Base-by-base conservation (phyloP, 2,329 filamentous ascomycete species). In the Nannizzia gypsea region DNA sequence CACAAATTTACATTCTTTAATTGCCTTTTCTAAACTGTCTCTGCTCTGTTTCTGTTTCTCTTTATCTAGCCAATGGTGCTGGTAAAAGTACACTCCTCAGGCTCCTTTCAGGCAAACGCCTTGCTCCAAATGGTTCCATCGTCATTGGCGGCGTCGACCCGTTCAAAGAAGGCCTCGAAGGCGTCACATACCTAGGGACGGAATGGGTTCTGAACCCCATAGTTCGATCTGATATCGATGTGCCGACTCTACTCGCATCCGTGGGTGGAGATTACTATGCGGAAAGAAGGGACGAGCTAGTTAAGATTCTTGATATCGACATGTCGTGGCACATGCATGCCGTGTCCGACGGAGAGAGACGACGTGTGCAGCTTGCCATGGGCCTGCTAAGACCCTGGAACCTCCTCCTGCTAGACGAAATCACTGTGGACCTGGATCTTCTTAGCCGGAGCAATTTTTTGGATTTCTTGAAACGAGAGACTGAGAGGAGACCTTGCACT, bases 161-260 rank as follows among this genome's bases (percentile, higher is more conserved):
- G 6, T 99, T 99, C 82, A 88, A 89, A 72, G 82, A 90, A 38
- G 84, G 86, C 9, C 83, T 96, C 28, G 89, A 96, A 75, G 93
- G 93, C 63, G 92, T 99, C 34, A 97, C 92, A 22, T 99, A 99
- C 74, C 87, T 99, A 6, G 93, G 93, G 0, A 83, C 96, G 0
- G 93, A 99, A 79, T 99, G 93, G 93, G 93, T 97, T 2, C 82
- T 99, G 8, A 97, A 97, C 78, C 89, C 89, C 56, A 95, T 97
- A 68, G 93, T 97, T 55, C 88, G 92, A 57, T 95, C 87, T 31
- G 93, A 99, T 74, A 96, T 99, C 66, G 90, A 89, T 61, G 92
- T 99, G 2, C 82, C 81, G 2, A 91, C 95, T 65, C 83, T 99
- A 4, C 83, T 99, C 26, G 78, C 84, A 56, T 90, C 85, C 1